Base-by-base conservation (phyloP, 1,284 basidiomycete species). In the Boletellus dicymbophilus region DNA sequence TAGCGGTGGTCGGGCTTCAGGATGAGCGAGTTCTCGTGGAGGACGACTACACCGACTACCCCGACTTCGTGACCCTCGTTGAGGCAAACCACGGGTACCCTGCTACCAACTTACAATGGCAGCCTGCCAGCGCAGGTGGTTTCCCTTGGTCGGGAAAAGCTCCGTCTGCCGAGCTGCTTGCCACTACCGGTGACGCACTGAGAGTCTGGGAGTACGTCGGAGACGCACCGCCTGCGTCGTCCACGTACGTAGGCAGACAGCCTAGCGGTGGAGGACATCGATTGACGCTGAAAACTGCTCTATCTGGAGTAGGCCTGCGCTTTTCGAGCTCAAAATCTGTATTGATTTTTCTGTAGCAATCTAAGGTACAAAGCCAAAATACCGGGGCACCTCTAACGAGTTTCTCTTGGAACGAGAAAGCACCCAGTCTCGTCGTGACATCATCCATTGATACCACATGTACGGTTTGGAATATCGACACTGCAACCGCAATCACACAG, bases 381-480 rank as follows among this genome's bases (percentile, higher is more conserved):
- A 84, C 88, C 16, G 87, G 87, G 10, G 93, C 95, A 6, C 95
- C 95, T 2, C 73, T 98, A 54, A 98, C 95, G 15, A 93, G 89
- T 63, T 96, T 98, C 71, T 93, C 93, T 2, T 98, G 95, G 95
- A 97, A 96, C 66, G 86, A 92, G 60, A 88, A 93, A 60, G 79
- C 87, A 4, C 93, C 94, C 2, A 88, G 84, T 55, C 81, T 90
- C 44, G 86, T 98, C 61, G 95, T 98, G 34, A 98, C 95, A 4
- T 95, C 94, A 33, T 98, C 94, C 9, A 98, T 96, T 61, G 95
- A 98, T 68, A 96, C 93, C 37, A 95, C 94, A 18, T 94, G 94
- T 65, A 96, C 93, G 2, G 87, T 96, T 27, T 95, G 96, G 96
- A 97, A 99, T 67, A 93, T 99, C 65, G 93, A 97, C 59, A 95